Conservation (phyloP, 1,139 yeast genomes). For the Suhomyces bolitotheri region DNA sequence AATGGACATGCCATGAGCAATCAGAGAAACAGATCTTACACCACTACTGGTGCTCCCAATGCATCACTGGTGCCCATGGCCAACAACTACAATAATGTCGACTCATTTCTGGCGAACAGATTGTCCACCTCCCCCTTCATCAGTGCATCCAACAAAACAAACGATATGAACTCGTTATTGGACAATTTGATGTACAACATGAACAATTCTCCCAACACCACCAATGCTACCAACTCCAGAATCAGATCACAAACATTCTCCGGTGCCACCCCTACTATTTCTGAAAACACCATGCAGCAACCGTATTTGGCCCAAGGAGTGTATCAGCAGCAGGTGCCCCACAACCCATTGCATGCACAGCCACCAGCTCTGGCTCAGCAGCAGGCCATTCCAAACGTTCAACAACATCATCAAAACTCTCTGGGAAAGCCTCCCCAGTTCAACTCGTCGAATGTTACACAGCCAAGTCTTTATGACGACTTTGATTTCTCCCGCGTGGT, state of each 20-base stretch:
- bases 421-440: slow-evolving; percentile 2
- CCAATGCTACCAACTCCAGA: slow-evolving; percentile 23
- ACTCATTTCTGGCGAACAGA: slow-evolving; percentile 16
- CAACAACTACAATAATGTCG: slow-evolving; percentile 13
- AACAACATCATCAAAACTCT: neutral
- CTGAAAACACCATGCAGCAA: slow-evolving; percentile 16
- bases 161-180: slow-evolving; percentile 32
- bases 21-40: slow-evolving; percentile 48
- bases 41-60: slow-evolving; percentile 44
- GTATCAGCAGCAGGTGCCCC: slow-evolving; percentile 8
- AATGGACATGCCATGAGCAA: slow-evolving; percentile 7
- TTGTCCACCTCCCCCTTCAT: slow-evolving; percentile 19
- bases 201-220: slow-evolving; percentile 14
- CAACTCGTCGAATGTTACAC: slow-evolving; percentile 14
- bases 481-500: slow-evolving; percentile 46
- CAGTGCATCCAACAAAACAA: slow-evolving; percentile 19
- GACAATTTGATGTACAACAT: slow-evolving; percentile 35
- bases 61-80: slow-evolving; percentile 15
- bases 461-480: slow-evolving; percentile 52
- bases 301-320: slow-evolving; percentile 8
- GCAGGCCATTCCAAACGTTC: slow-evolving; percentile 14
- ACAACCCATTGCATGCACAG: slow-evolving; percentile 25
- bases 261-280: slow-evolving; percentile 33
- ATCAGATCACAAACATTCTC: slow-evolving; percentile 47
- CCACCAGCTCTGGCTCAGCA: slow-evolving; percentile 13